Base-by-base conservation (phyloP, 2,329 filamentous ascomycete species). In the Microcyclospora pomicola region DNA sequence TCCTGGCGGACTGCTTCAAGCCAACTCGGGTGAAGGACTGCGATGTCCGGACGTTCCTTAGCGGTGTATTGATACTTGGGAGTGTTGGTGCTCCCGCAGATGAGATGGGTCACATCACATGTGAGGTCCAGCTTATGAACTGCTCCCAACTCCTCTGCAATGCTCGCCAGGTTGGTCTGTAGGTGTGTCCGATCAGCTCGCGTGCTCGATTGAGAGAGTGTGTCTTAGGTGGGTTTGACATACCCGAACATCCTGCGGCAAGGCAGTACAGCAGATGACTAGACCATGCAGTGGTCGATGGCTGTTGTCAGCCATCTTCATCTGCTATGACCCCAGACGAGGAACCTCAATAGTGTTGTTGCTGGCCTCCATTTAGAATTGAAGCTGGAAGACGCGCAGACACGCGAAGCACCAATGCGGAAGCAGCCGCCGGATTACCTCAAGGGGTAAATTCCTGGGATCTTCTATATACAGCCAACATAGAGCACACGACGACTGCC, bases 21-120 rank as follows among this genome's bases (percentile, higher is more conserved):
- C 83, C 86, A 98, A 52, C 75, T 72, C n/a, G 80, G 74, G 32
- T 74, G 74, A 64, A 98, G 78, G 35, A 86, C 79, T 55, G 76
- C 77, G 53, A 98, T 79, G 54, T 98, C 91, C 34, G 80, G 77
- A 37, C 91, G 75, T 58, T 88, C 82, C 55, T 80, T 83, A 38
- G 88, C 91, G 53, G 96, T 88, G 67, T 93, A 94, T 59, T 79
- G 81, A 63, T 98, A 98, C 61, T 98, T 98, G 35, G 82, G 76
- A 1, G 88, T 96, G 56, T 88, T 75, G 52, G 85, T 82, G 52
- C 82, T 79, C 58, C 87, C 91, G 44, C 94, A 84, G 45, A 98
- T 73, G 34, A 98, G 76, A 64, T 98, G 91, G 5, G 91, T 96
- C 34, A 93, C 85, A 59, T 95, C 85, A 40, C 82, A 83, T n/a